These are phyloP conservation scores for Rhodotorula taiwanensis DNA, from an alignment of 768 basidiomycete species.

Conservation along the genomic window DNA sequence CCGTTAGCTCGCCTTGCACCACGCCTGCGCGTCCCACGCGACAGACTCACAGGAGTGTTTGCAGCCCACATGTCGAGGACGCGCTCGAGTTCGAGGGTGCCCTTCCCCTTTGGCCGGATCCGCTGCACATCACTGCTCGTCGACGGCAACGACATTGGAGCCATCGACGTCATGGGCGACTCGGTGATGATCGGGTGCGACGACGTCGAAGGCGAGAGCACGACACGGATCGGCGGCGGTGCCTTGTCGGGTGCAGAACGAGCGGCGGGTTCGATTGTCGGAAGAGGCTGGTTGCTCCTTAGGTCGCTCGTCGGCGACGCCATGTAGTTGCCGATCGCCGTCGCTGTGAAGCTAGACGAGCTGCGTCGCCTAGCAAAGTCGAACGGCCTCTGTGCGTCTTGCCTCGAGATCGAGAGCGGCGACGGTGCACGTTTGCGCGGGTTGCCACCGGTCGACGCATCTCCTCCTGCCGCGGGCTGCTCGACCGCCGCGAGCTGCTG, in stretches of 20 bases:
- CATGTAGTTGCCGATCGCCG: slow-evolving; percentile 18
- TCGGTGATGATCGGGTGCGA: neutral
- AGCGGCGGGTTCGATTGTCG: slow-evolving; percentile 21
- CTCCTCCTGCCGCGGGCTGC: too few relatives aligned
- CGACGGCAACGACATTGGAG: neutral
- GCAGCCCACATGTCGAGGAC: slow-evolving; percentile 29
- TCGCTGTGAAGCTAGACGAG: slow-evolving; percentile 21
- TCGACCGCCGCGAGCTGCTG: too few relatives aligned
- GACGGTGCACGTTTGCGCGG: neutral
- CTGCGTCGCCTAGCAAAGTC: slow-evolving; percentile 11
- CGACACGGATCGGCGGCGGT: neutral
- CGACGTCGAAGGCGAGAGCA: neutral
- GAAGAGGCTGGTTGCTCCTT: slow-evolving; percentile 14
- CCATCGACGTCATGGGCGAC: neutral
- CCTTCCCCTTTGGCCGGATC: slow-evolving; percentile 23
- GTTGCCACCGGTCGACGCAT: neutral
- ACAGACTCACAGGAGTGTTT: slow-evolving; percentile 20
- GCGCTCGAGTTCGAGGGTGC: slow-evolving; percentile 31
- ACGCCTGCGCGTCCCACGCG: neutral
- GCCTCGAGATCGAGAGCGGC: neutral
- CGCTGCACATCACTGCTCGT: neutral
- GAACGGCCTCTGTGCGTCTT: slow-evolving; percentile 9
- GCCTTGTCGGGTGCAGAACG: slow-evolving; percentile 16
- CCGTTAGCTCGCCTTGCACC: too few relatives aligned
- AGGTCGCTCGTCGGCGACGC: slow-evolving; percentile 23